Evolutionary conservation across 345 rosid genomes (phyloP).

Genomic region (Tarenaya hassleriana): DNA sequence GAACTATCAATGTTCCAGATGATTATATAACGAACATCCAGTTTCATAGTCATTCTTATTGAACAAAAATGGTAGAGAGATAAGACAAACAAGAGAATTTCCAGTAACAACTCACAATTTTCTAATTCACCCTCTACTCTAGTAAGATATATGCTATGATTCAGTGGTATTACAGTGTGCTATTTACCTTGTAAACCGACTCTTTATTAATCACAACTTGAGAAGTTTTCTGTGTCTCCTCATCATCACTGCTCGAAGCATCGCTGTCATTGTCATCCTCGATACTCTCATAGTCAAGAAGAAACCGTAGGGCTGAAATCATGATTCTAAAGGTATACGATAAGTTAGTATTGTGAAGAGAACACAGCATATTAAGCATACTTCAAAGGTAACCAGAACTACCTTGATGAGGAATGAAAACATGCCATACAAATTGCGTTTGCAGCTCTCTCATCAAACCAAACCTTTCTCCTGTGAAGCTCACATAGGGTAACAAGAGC

Average conservation of each 20-base stretch:
- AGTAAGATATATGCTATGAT: not conserved
- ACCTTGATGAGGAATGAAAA: constrained; percentile 85
- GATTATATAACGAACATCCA: constrained; percentile 8
- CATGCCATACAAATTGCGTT: constrained; percentile 88
- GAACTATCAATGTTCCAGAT: not conserved
- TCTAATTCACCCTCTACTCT: not conserved
- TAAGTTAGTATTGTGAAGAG: not conserved
- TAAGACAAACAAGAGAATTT: constrained; percentile 3
- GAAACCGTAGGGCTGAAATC: constrained; percentile 70
- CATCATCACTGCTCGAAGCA: constrained; percentile 71
- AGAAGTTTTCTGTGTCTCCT: constrained; percentile 33
- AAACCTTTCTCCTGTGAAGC: constrained; percentile 72
- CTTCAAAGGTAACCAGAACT: constrained; percentile 12
- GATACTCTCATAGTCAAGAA: constrained; percentile 84
- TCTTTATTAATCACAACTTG: constrained; percentile 55
- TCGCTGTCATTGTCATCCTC: constrained; percentile 64
- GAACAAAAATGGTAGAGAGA: not conserved
- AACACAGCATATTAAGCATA: constrained; percentile 9
- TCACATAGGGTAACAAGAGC: constrained; percentile 64
- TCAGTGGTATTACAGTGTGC: not conserved
- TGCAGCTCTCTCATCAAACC: constrained; percentile 87
- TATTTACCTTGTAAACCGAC: constrained; percentile 69
- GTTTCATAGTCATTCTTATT: not conserved
- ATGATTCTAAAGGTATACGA: constrained; percentile 52
- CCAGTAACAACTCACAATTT: not conserved